Evolutionary conservation across 2,329 filamentous ascomycete species (phyloP).

Genomic region (Gyromitra esculenta): DNA sequence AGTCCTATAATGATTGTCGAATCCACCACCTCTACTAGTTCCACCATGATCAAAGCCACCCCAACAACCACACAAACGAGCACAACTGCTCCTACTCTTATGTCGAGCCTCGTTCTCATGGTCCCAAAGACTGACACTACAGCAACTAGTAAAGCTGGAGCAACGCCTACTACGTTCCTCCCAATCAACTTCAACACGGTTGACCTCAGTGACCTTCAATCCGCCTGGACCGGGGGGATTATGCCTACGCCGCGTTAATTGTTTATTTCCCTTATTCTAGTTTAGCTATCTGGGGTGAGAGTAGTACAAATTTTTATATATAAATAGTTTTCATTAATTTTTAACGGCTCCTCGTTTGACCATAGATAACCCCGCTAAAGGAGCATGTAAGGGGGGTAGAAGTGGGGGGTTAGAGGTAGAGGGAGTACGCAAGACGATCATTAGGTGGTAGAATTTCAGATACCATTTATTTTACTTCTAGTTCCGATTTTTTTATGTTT

Average conservation of each 20-base stretch:
- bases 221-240: conserved; percentile 33
- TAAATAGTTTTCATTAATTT: conserved; percentile 24
- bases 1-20: background rate
- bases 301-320: conserved; percentile 12
- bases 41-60: conserved; percentile 3
- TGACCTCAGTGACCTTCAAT: conserved; percentile 25
- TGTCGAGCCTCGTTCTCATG: conserved; percentile 17
- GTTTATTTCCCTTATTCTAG: conserved; percentile 3
- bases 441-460: background rate
- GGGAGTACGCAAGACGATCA: conserved; percentile 6
- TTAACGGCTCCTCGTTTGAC: conserved; percentile 2
- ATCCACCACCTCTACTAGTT: background rate
- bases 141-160: background rate
- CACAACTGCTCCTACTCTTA: background rate
- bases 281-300: background rate
- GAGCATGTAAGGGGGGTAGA: background rate
- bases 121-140: background rate
- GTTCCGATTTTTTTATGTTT: background rate
- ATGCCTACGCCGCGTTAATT: conserved; percentile 22
- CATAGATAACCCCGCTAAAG: conserved; percentile 13
- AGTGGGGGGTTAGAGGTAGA: background rate
- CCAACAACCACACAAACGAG: background rate
- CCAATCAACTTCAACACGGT: conserved; percentile 30
- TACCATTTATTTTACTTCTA: conserved; percentile 28
- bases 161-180: background rate